Percentiles rank a stretch among this genome's conserved stretches.
These are phyloP conservation scores for Taphrina wiesneri DNA, from an alignment of 1,139 yeast species.

Conservation along the genomic window DNA sequence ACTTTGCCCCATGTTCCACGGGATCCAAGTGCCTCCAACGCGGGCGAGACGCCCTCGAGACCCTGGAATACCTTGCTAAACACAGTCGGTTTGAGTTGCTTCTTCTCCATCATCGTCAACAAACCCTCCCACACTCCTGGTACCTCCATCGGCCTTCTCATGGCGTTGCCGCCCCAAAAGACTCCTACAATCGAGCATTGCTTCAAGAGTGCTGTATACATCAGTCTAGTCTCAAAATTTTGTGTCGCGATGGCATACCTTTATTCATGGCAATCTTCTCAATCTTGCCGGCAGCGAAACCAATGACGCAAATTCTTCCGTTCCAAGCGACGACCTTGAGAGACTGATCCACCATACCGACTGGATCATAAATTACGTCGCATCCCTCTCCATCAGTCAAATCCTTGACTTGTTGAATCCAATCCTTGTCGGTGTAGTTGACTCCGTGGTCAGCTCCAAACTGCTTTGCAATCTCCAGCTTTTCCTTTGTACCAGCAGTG, in stretches of 20 bases:
- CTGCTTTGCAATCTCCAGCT: conserved; percentile 40
- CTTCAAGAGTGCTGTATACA: conserved; percentile 30
- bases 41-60: conserved; percentile 36
- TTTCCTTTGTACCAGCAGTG: conserved; percentile 42
- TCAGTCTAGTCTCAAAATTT: background rate
- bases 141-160: conserved; percentile 32
- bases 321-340: conserved; percentile 38
- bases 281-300: conserved; percentile 37
- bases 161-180: conserved; percentile 37
- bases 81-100: conserved; percentile 31
- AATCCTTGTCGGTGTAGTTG: conserved; percentile 35
- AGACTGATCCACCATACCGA: conserved; percentile 36
- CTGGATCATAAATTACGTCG: conserved; percentile 38
- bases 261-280: conserved; percentile 36
- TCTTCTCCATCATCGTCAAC: conserved; percentile 30
- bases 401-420: conserved; percentile 36
- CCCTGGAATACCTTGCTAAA: conserved; percentile 35
- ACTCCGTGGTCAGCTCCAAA: conserved; percentile 37
- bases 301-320: conserved; percentile 37
- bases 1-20: conserved; percentile 38
- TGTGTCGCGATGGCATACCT: background rate
- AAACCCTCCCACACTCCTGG: conserved; percentile 36
- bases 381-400: conserved; percentile 34
- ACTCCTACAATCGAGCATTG: conserved; percentile 37
- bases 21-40: conserved; percentile 34